These are phyloP conservation scores for Erythrobasidium yunnanense DNA, from an alignment of 768 basidiomycete species.

Conservation along the genomic window DNA sequence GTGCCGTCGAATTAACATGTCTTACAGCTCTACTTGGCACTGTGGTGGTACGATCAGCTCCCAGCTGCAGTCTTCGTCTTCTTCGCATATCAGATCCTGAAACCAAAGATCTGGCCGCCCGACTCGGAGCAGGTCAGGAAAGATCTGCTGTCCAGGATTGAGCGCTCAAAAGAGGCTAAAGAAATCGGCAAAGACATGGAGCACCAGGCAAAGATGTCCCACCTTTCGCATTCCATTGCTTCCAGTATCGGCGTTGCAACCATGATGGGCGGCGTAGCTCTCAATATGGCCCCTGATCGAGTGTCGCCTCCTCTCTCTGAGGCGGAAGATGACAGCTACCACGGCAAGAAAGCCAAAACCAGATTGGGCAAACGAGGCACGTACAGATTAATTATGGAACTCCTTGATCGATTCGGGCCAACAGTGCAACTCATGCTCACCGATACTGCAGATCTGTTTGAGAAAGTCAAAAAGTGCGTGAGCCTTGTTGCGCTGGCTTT, in stretches of 20 bases:
- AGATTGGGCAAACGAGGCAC: constrained; percentile 7
- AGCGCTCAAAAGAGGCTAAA: constrained; percentile 2
- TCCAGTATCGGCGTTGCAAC: not conserved
- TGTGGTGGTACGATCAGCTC: constrained; percentile 23
- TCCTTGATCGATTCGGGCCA: constrained; percentile 17
- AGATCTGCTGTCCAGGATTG: not conserved
- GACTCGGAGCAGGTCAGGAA: not conserved
- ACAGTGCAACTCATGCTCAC: not conserved
- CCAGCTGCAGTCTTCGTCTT: constrained; percentile 13
- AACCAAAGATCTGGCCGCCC: constrained; percentile 8
- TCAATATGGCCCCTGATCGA: not conserved
- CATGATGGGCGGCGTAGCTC: constrained; percentile 1
- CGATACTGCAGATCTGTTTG: constrained; percentile 4
- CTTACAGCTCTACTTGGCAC: constrained; percentile 2
- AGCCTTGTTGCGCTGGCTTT: too few species aligned
- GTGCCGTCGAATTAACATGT: not conserved
- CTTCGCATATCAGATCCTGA: not conserved
- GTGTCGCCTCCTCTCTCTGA: not conserved
- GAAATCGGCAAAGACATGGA: not conserved
- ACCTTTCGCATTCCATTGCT: constrained; percentile 1
- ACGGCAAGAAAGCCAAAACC: not conserved
- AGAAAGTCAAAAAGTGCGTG: constrained; percentile 23
- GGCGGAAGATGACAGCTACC: not conserved
- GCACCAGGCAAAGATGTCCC: not conserved
- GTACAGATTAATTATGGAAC: constrained; percentile 16